Evolutionary conservation across 2,329 filamentous ascomycete species (phyloP).

Genomic region (Pyricularia grisea): DNA sequence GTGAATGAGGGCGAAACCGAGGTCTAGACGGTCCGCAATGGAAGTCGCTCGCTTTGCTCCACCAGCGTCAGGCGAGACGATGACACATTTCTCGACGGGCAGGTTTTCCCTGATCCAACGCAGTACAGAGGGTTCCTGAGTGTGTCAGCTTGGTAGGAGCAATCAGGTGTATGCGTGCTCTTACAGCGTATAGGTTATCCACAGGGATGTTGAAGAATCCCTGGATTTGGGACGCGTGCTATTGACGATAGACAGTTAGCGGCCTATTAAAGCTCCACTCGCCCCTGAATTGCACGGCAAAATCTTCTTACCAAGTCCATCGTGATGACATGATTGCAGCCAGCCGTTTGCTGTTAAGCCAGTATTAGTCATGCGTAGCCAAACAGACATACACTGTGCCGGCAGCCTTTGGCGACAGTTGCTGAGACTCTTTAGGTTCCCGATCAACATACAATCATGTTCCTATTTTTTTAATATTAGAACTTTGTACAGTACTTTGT

Average conservation of each 20-base stretch:
- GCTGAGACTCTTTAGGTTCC: not conserved
- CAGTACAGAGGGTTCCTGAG: conserved; percentile 70
- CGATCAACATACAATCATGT: conserved; percentile 2
- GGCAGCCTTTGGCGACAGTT: not conserved
- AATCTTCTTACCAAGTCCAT: conserved; percentile 61
- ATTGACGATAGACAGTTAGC: not conserved
- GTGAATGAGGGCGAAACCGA: conserved; percentile 89
- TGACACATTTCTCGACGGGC: conserved; percentile 73
- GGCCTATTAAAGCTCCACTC: not conserved
- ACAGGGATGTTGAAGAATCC: conserved; percentile 84
- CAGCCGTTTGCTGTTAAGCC: conserved; percentile 3
- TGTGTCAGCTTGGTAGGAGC: not conserved
- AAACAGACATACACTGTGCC: not conserved
- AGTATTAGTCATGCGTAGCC: not conserved
- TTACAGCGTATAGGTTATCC: conserved; percentile 68
- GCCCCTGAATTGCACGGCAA: not conserved
- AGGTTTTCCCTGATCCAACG: conserved; percentile 88
- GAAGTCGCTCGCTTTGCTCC: conserved; percentile 90
- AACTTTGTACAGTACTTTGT: conserved; percentile 31
- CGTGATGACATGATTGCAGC: conserved; percentile 58
- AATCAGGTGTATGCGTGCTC: not conserved
- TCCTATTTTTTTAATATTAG: conserved; percentile 43
- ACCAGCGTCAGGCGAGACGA: conserved; percentile 90
- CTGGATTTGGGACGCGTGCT: conserved; percentile 18
- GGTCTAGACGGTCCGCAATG: conserved; percentile 84